These are phyloP conservation scores for Croton laevigatus DNA, from an alignment of 441 rosid genomes.

Conservation along the genomic window DNA sequence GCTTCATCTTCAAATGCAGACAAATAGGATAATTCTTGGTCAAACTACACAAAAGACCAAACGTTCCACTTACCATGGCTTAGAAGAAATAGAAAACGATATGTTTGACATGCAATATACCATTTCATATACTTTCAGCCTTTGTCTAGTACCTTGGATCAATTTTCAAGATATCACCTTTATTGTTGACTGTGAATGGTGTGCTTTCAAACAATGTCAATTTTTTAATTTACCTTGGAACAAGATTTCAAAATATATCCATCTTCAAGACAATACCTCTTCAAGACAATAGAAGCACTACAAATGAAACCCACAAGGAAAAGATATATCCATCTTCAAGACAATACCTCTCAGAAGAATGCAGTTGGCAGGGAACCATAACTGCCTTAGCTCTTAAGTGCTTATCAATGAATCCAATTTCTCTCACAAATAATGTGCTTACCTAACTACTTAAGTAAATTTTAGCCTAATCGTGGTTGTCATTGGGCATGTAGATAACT, in stretches of 20 bases:
- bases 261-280: not conserved
- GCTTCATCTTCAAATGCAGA: conserved; percentile 11
- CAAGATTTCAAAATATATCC: too few species aligned
- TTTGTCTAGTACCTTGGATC: not conserved
- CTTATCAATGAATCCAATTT: not conserved
- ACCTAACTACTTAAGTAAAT: too few species aligned
- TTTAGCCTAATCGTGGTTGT: too few species aligned
- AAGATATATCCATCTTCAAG: too few species aligned
- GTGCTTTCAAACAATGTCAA: not conserved
- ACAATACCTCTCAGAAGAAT: not conserved
- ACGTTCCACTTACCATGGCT: too few species aligned
- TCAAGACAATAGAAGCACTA: not conserved
- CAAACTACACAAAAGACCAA: conserved; percentile 15
- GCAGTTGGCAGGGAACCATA: not conserved
- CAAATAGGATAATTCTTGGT: conserved; percentile 8
- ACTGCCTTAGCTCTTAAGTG: not conserved
- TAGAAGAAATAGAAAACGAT: not conserved
- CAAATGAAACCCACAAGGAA: too few species aligned
- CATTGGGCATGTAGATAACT: too few species aligned
- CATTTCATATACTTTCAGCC: too few species aligned
- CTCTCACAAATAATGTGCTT: not conserved
- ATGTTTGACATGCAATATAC: not conserved
- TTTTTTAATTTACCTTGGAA: not conserved
- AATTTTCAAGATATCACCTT: not conserved
- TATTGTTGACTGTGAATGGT: not conserved